A percentile compares a stretch with the other conserved stretches of the same genome.
Evolutionary conservation across 192 early-diverging fungal genomes (phyloP).

Genomic region (Allomyces javanicus): DNA sequence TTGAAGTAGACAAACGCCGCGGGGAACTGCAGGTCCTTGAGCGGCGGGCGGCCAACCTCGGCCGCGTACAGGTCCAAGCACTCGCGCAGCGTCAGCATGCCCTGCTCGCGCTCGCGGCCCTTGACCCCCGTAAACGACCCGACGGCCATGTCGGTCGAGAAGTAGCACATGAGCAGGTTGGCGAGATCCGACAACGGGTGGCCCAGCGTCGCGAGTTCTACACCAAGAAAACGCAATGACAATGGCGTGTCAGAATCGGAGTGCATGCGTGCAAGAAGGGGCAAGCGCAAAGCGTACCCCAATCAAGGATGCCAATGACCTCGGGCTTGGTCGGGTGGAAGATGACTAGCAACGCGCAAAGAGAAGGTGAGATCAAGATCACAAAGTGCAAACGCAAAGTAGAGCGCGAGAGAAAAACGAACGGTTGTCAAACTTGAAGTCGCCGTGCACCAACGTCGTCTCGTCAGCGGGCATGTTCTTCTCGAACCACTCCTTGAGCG

Average conservation of each 20-base stretch:
- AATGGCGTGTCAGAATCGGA: no score
- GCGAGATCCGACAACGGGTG: constrained; percentile 82
- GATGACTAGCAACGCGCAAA: constrained; percentile 17
- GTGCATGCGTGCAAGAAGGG: no score
- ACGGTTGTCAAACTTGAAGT: constrained; percentile 47
- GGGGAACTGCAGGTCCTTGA: constrained; percentile 59
- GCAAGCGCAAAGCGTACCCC: constrained; percentile 13
- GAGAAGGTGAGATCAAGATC: neutral
- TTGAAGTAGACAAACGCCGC: constrained; percentile 77
- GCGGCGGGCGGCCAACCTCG: constrained; percentile 35
- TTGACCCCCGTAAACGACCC: constrained; percentile 20
- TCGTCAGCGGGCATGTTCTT: constrained; percentile 46
- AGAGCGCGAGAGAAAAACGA: neutral
- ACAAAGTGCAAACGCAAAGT: no score
- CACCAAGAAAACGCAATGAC: constrained; percentile 13
- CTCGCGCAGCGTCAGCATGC: constrained; percentile 42
- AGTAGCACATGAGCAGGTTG: constrained; percentile 58
- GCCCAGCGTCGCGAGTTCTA: constrained; percentile 66
- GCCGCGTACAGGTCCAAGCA: constrained; percentile 54
- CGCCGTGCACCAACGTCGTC: constrained; percentile 74
- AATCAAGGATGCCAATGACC: constrained; percentile 83
- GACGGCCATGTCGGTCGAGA: constrained; percentile 17
- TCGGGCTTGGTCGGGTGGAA: constrained; percentile 53
- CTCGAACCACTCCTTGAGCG: constrained; percentile 57
- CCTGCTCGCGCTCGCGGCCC: constrained; percentile 15